A percentile compares a stretch with the other conserved stretches of the same genome.
These are phyloP conservation scores for Coniochaeta sp. DNA, from an alignment of 2,329 filamentous ascomycete species.

Conservation along the genomic window DNA sequence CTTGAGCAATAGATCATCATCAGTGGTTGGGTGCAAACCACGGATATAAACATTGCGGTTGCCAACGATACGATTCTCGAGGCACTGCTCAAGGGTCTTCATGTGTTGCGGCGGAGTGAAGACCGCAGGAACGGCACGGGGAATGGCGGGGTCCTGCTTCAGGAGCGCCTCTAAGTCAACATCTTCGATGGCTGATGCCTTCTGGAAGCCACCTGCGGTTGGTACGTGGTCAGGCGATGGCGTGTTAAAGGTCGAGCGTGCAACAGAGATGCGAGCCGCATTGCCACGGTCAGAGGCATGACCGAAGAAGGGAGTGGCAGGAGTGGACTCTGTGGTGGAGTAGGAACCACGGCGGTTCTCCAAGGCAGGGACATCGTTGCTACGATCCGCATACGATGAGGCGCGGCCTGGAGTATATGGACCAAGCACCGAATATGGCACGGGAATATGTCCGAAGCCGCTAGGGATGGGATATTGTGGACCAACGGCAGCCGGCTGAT, in stretches of 20 bases:
- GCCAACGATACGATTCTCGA: constrained; percentile 83
- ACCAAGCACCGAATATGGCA: constrained; percentile 13
- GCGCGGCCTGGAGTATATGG: constrained; percentile 47
- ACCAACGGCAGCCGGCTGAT: not conserved
- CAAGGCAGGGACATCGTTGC: constrained; percentile 50
- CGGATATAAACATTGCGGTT: constrained; percentile 99
- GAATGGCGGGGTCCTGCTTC: constrained; percentile 73
- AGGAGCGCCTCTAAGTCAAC: constrained; percentile 56
- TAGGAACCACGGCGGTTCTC: constrained; percentile 62
- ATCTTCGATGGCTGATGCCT: constrained; percentile 32
- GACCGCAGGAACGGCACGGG: constrained; percentile 81
- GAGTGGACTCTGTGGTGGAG: constrained; percentile 59
- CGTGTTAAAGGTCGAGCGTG: constrained; percentile 56
- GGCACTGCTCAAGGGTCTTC: constrained; percentile 86
- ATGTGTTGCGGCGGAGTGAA: constrained; percentile 78
- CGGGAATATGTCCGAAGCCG: not conserved
- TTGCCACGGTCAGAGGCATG: constrained; percentile 50
- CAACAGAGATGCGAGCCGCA: constrained; percentile 48
- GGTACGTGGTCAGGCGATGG: constrained; percentile 47
- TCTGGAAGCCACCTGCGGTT: constrained; percentile 30
- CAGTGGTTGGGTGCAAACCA: constrained; percentile 89
- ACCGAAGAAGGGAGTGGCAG: constrained; percentile 58
- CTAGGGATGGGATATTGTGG: not conserved
- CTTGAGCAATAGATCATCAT: constrained; percentile 76
- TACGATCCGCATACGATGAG: constrained; percentile 33